Evolutionary conservation across 192 early-diverging fungal species (phyloP).

Genomic region (Pilaira anomala): DNA sequence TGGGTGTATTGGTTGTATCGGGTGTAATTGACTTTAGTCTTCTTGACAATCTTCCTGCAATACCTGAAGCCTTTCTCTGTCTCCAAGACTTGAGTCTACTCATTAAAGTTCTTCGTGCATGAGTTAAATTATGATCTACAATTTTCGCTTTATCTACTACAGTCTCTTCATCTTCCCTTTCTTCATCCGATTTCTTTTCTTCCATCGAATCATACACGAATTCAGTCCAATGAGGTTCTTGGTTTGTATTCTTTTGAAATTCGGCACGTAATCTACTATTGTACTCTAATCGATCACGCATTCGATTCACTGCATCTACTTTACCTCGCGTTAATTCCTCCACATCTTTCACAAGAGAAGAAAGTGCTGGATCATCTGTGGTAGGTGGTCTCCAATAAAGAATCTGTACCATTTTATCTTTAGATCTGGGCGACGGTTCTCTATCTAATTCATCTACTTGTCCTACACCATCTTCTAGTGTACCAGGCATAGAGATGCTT

Average conservation of each 20-base stretch:
- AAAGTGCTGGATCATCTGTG: slow-evolving; percentile 24
- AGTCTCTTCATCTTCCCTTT: neutral
- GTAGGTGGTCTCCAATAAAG: slow-evolving; percentile 50
- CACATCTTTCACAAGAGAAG: slow-evolving; percentile 28
- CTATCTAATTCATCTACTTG: slow-evolving; percentile 5
- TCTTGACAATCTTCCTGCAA: slow-evolving; percentile 2
- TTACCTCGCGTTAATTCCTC: slow-evolving; percentile 29
- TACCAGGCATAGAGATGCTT: slow-evolving; percentile 49
- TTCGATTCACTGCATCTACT: slow-evolving; percentile 36
- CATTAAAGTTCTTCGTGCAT: slow-evolving; percentile 5
- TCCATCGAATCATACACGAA: slow-evolving; percentile 21
- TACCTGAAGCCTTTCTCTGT: slow-evolving; percentile 2
- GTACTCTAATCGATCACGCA: slow-evolving; percentile 38
- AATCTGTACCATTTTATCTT: slow-evolving; percentile 52
- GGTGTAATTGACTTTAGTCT: neutral
- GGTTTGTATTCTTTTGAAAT: slow-evolving; percentile 29
- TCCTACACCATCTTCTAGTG: neutral
- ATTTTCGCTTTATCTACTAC: neutral
- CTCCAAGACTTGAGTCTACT: slow-evolving; percentile 24
- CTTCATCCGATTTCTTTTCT: neutral
- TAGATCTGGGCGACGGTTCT: slow-evolving; percentile 47
- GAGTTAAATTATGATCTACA: neutral
- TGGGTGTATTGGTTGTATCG: slow-evolving; percentile 17
- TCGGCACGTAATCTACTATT: slow-evolving; percentile 30
- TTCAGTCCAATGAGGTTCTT: slow-evolving; percentile 36